phyloP scores from a whole-genome alignment of 176 grass and related monocot species.

The Lolium perenne region DNA sequence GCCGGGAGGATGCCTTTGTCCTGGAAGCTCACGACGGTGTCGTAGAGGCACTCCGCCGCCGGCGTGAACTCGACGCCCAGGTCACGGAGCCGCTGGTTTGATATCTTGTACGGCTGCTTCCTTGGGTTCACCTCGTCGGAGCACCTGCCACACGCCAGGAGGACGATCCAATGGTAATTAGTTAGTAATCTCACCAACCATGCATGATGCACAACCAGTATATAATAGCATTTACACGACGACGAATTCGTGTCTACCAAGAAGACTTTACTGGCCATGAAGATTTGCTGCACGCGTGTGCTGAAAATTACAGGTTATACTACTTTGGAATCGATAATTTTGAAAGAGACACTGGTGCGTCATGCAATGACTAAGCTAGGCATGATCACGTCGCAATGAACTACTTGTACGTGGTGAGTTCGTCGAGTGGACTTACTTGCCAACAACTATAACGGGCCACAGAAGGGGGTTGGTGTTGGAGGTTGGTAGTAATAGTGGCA shows the following conservation, averaged over 20 bases:
- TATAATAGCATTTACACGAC: neutral
- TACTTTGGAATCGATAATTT: neutral
- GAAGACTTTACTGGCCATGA: neutral
- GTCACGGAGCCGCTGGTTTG: conserved; percentile 51
- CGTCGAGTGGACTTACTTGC: too few relatives aligned
- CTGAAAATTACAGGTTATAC: neutral
- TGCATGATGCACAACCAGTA: neutral
- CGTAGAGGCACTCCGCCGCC: conserved; percentile 55
- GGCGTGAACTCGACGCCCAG: conserved; percentile 57
- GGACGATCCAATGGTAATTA: neutral
- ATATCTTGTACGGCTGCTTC: conserved; percentile 63
- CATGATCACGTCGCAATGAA: too few relatives aligned
- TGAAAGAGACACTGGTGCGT: neutral
- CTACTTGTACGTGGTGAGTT: too few relatives aligned
- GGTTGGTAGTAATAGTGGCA: too few relatives aligned
- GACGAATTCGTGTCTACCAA: neutral
- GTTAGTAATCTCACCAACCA: neutral
- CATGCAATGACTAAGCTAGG: neutral
- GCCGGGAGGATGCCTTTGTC: conserved; percentile 57
- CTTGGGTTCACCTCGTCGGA: conserved; percentile 64
- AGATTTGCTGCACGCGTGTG: neutral
- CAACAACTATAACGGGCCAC: too few relatives aligned
- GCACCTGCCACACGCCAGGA: conserved; percentile 36
- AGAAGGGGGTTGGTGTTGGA: too few relatives aligned
- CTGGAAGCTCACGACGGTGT: conserved; percentile 61